Base-by-base conservation (phyloP, 176 grass and related monocot genomes). In the Calamus simplicifolius region DNA sequence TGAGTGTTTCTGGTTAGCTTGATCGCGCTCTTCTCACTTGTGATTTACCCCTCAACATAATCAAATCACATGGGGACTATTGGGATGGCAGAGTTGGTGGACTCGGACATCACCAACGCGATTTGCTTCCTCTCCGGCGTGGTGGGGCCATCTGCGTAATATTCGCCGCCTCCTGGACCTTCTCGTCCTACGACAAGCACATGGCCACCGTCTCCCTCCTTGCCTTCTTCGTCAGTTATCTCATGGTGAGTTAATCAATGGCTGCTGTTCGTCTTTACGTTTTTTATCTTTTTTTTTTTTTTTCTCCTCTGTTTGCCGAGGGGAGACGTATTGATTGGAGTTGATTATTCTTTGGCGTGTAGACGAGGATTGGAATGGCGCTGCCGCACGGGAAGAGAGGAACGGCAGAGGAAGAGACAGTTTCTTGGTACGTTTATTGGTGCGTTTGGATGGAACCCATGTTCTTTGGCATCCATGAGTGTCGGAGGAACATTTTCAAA, bases 281-380 rank as follows among this genome's bases (percentile, higher is more conserved):
- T n/a, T 35, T 0, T 19, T 14, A 3, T 51, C 16, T 12, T 38
- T n/a, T n/a, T n/a, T n/a, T n/a, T n/a, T n/a, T n/a, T n/a, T n/a
- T 29, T 3, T 3, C 4, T 43, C 12, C 35, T 43, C 35, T 43
- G 35, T 12, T 43, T 43, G 8, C 35, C 35, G 1, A 43, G 5
- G 0, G 12, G 35, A 12, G 35, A 2, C 35, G 35, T 43, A 43
- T 43, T 43, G 7, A 43, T 43, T 43, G 6, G 35, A 12, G 8
- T 43, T 43, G 35, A 8, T n/a, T n/a, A n/a, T 0, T 43, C 8
- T 43, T 8, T n/a, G 35, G 0, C 7, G 7, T 29, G 62, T 70
- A 87, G 84, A 98, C 93, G n/a, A 69, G 93, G 72, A 98, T 98
- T 31, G 93, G 93, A 19, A 98, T 98, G 93, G 93, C 88, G 76